Evolutionary conservation across 805 yeast genomes (phyloP).

Genomic region (Zygoascus flipseniorum): DNA sequence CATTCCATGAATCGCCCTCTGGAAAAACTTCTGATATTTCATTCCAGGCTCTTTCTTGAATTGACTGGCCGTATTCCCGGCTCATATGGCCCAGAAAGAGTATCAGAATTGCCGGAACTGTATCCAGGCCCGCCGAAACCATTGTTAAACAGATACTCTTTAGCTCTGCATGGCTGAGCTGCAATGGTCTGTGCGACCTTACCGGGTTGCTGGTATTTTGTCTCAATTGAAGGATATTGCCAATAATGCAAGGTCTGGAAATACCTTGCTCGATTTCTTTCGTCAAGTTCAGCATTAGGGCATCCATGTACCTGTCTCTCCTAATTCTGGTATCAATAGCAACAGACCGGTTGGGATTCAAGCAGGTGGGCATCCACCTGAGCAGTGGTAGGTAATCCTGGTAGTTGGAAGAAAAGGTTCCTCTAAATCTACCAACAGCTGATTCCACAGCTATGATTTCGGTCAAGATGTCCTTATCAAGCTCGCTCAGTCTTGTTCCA

Average conservation of each 20-base stretch:
- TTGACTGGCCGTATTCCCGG: constrained; percentile 26
- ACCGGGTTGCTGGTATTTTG: neutral
- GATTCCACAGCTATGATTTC: constrained; percentile 28
- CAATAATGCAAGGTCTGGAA: constrained; percentile 28
- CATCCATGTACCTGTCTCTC: constrained; percentile 28
- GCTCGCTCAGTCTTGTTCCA: constrained; percentile 31
- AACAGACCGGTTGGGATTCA: constrained; percentile 26
- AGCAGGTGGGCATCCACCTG: constrained; percentile 20
- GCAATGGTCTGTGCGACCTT: neutral
- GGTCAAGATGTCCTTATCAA: constrained; percentile 22
- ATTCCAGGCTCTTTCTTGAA: constrained; percentile 38
- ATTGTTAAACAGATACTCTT: constrained; percentile 59
- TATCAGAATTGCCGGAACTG: constrained; percentile 54
- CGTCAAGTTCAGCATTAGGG: constrained; percentile 24
- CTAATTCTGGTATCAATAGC: constrained; percentile 24
- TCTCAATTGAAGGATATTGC: constrained; percentile 24
- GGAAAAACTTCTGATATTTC: constrained; percentile 33
- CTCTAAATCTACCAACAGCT: constrained; percentile 27
- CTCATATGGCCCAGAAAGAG: constrained; percentile 55
- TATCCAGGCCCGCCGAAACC: constrained; percentile 75
- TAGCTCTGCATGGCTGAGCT: constrained; percentile 39
- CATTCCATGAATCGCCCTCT: constrained; percentile 20
- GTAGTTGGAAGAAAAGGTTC: constrained; percentile 29
- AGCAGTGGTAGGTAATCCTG: constrained; percentile 33
- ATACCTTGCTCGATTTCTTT: constrained; percentile 18